Conservation (phyloP, 2,329 filamentous ascomycete species). For the Neopestalotiopsis rosae region DNA sequence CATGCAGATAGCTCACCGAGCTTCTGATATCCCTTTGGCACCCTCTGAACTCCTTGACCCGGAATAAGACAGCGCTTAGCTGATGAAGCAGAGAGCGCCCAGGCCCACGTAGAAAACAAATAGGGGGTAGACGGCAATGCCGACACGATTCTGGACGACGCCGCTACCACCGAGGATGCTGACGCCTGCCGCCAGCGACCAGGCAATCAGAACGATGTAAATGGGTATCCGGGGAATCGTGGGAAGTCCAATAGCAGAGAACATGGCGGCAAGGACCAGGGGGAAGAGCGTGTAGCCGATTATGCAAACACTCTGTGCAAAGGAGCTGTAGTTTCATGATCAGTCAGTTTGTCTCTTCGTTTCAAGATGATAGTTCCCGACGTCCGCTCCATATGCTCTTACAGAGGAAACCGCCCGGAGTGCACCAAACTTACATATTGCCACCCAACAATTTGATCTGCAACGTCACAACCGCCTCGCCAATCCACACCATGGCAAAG, state of each 20-base stretch:
- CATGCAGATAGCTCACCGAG: conserved; percentile 3
- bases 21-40: conserved; percentile 5
- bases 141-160: conserved; percentile 92
- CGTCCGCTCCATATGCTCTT: too few species aligned
- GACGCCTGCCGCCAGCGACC: conserved; percentile 93
- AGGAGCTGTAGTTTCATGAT: conserved; percentile 70
- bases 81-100: conserved; percentile 96
- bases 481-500: conserved; percentile 96
- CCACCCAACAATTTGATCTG: conserved; percentile 97
- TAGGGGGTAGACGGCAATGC: conserved; percentile 91
- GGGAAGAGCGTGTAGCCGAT: conserved; percentile 99
- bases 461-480: conserved; percentile 93
- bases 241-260: conserved; percentile 82
- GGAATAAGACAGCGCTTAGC: conserved; percentile 54
- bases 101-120: conserved; percentile 94
- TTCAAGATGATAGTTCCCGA: neutral
- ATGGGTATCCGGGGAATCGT: conserved; percentile 87
- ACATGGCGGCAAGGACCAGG: conserved; percentile 87
- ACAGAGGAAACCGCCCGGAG: neutral
- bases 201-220: conserved; percentile 85
- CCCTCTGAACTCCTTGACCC: neutral
- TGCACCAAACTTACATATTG: conserved; percentile 79
- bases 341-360: neutral
- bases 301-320: conserved; percentile 96
- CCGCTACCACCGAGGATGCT: conserved; percentile 96